Percentiles rank a stretch among this genome's conserved stretches.
Evolutionary conservation across 352 stramenopile species (phyloP).

Genomic region (Globisporangium solare): DNA sequence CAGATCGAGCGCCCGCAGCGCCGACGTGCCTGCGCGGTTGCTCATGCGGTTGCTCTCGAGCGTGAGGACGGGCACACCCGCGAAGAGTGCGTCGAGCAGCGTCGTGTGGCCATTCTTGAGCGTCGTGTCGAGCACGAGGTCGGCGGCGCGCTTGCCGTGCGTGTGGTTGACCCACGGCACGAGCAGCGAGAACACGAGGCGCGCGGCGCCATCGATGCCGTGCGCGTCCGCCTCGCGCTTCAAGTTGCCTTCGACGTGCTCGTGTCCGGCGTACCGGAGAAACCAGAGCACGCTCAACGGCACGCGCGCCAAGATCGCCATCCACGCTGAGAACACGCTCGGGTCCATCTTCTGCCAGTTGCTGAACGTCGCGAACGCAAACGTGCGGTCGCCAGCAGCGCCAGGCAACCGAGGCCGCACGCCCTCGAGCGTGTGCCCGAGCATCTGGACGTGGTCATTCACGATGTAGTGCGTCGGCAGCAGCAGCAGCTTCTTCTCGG

Average conservation of each 20-base stretch:
- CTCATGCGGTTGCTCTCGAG: conserved; percentile 66
- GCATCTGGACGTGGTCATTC: conserved; percentile 81
- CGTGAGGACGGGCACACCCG: conserved; percentile 69
- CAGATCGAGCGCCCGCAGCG: conserved; percentile 40
- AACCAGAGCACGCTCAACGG: conserved; percentile 74
- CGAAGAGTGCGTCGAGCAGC: conserved; percentile 71
- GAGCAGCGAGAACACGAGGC: conserved; percentile 52
- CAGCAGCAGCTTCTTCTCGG: conserved; percentile 73
- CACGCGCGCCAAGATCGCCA: conserved; percentile 69
- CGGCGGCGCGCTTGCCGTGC: conserved; percentile 55
- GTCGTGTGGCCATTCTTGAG: conserved; percentile 86
- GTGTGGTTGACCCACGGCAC: conserved; percentile 79
- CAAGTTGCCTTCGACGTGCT: conserved; percentile 41
- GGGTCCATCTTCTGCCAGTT: conserved; percentile 89
- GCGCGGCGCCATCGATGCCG: conserved; percentile 43
- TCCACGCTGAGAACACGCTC: conserved; percentile 67
- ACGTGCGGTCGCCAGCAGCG: conserved; percentile 8
- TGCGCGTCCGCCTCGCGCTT: conserved; percentile 40
- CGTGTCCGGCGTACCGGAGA: conserved; percentile 50
- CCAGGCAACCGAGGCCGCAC: conserved; percentile 20
- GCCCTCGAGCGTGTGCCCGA: conserved; percentile 42
- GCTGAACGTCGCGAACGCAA: conserved; percentile 83
- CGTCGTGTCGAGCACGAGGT: conserved; percentile 78
- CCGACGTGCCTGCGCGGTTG: conserved; percentile 58
- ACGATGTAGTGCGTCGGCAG: conserved; percentile 76